Evolutionary conservation across 129 eudicot species (phyloP), one percentile per base, ranked within the genome.

Genomic region (Scalesia atractyloides): DNA sequence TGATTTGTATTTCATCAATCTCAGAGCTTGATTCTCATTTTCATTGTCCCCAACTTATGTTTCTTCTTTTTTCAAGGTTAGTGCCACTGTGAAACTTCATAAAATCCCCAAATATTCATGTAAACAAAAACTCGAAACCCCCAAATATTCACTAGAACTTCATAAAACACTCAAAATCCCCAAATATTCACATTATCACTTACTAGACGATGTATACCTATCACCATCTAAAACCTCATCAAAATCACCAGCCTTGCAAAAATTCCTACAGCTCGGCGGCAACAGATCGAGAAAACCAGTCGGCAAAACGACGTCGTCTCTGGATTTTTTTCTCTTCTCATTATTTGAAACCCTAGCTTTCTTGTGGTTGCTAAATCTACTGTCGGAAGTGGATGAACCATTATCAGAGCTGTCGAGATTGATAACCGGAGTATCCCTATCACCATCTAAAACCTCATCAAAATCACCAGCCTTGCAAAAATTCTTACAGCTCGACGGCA

Each of bases 391-490:
- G 4, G 60, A 53, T 17, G 60, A 79, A 22, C 56, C 74, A n/a
- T 59, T 51, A 16, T 66, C 79, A 5, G 74, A 73, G 18, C 73
- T 67, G 43, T 64, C 82, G 17, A 46, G 44, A 69, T 49, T 43
- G 16, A n/a, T n/a, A n/a, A n/a, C n/a, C n/a, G n/a, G n/a, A n/a
- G 79, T 30, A 11, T 79, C 86, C 93, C 90, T 85, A 69, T 76
- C 64, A 37, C 70, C 75, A 67, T 61, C 68, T 0, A 75, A 70
- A 58, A 73, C 81, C 12, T 68, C 88, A 8, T 84, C 91, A 63
- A 80, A 90, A 53, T 90, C 93, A 14, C 91, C 96, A 13, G 96
- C 96, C 57, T 90, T 90, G 93, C 96, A 90, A 69, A 90, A 90
- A 86, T 87, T 88, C 80, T 80, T 87, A 74, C 72, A 59, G 48